phyloP scores from a whole-genome alignment of 331 rosid genomes.

The Arachis monticola region DNA sequence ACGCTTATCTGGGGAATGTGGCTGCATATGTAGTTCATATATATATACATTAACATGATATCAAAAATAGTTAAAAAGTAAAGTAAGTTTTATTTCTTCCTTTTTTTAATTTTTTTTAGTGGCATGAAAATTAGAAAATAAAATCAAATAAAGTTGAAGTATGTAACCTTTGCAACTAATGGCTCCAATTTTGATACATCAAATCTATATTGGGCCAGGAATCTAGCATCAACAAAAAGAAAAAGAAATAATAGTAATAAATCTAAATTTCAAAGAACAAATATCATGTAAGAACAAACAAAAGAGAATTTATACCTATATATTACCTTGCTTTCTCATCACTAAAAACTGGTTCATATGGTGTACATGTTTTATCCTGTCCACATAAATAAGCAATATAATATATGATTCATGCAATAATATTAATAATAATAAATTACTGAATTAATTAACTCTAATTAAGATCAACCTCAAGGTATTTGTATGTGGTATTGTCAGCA shows the following conservation, averaged over 20 bases:
- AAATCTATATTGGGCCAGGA: constrained; percentile 40
- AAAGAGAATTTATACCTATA: constrained; percentile 5
- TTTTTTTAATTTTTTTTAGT: not conserved
- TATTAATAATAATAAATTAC: constrained; percentile 21
- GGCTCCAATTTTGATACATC: constrained; percentile 48
- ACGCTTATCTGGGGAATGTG: constrained; percentile 92
- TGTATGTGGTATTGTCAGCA: constrained; percentile 75
- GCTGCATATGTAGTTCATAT: constrained; percentile 52
- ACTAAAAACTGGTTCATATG: constrained; percentile 77
- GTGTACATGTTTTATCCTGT: constrained; percentile 75
- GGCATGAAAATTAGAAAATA: not conserved
- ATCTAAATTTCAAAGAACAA: too few species aligned
- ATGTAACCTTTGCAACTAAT: constrained; percentile 47
- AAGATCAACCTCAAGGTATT: constrained; percentile 78
- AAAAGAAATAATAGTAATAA: too few species aligned
- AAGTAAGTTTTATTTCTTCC: not conserved
- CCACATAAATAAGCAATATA: constrained; percentile 13
- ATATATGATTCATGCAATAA: not conserved
- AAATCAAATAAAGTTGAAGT: constrained; percentile 3
- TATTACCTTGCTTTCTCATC: constrained; percentile 73
- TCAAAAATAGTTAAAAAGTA: not conserved
- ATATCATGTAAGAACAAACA: not conserved
- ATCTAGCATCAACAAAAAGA: constrained; percentile 34
- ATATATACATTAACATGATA: not conserved
- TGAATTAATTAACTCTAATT: constrained; percentile 26